Evolutionary conservation across 1,284 basidiomycete species (phyloP), one percentile per base, ranked within the genome.

Genomic region (Ustilago hordei): DNA sequence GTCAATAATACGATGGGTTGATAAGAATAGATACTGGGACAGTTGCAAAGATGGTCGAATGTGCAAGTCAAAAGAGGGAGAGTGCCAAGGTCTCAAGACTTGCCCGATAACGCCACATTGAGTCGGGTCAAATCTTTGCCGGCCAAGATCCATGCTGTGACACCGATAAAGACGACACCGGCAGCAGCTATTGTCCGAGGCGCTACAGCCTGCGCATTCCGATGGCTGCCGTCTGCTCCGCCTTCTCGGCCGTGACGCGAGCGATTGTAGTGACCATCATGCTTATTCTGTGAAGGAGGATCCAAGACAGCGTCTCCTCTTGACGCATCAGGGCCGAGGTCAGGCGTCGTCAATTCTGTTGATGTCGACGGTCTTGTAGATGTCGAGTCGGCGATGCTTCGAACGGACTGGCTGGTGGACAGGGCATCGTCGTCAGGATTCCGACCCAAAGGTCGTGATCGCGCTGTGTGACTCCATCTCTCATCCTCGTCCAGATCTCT

Each of bases 101-200:
- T 74, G 38, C 66, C 60, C 7, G 71, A 43, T 5, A 69, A 52
- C n/a, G 63, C 60, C 43, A 64, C 12, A 38, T 69, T 65, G 32
- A 64, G 41, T 4, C 65, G 61, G 28, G 61, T 41, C 41, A 73
- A n/a, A 52, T 73, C 70, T 35, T 75, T 77, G 36, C 76, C 76
- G 5, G 76, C 67, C 55, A 80, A 56, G 31, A 80, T 67, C 71
- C 71, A 80, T 0, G 78, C 78, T 15, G 78, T 67, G 36, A 80
- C 52, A 31, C 78, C 78, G 23, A 80, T 60, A 17, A 76, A 67
- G 6, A 80, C 67, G 34, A 76, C 70, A 28, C 78, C 73, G 31
- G 76, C 75, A n/a, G 75, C 78, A 32, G 65, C 75, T 23, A 72
- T 38, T 36, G 70, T 64, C n/a, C 60, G 61, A 4, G 63, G 67